Percentiles rank a stretch among this genome's conserved stretches.
Conservation (phyloP, 2,329 filamentous ascomycete species). For the Dactylellina leptospora region DNA sequence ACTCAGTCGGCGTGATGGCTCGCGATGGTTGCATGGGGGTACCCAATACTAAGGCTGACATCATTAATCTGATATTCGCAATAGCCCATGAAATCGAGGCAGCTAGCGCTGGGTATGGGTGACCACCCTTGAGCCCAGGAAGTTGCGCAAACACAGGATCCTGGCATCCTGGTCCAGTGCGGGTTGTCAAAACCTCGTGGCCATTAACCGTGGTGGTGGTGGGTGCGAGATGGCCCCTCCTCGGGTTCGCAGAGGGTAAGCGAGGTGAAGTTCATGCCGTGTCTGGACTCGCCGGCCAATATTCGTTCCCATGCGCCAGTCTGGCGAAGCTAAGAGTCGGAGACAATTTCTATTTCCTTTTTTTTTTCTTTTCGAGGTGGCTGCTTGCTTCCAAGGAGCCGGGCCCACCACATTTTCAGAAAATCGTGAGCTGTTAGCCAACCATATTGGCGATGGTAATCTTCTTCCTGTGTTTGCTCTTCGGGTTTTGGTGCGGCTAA, state of each 20-base stretch:
- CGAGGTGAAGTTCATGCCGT: conserved; percentile 44
- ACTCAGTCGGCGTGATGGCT: conserved; percentile 35
- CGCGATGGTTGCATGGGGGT: conserved; percentile 32
- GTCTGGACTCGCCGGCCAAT: conserved; percentile 14
- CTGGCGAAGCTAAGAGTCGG: not conserved
- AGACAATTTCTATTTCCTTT: conserved; percentile 1
- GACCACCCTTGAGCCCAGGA: conserved; percentile 16
- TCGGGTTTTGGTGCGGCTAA: conserved; percentile 32
- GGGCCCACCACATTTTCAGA: conserved; percentile 17
- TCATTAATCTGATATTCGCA: conserved; percentile 50
- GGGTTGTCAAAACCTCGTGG: conserved; percentile 53
- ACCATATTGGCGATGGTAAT: conserved; percentile 6
- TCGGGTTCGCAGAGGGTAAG: conserved; percentile 24
- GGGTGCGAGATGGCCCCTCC: conserved; percentile 14
- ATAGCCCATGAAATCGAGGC: conserved; percentile 34
- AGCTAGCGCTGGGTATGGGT: conserved; percentile 34
- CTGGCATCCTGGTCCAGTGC: not conserved
- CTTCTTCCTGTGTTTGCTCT: conserved; percentile 36
- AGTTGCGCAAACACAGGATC: conserved; percentile 51
- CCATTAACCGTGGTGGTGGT: conserved; percentile 24
- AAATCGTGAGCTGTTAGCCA: conserved; percentile 9
- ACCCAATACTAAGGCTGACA: conserved; percentile 44
- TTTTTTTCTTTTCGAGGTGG: no score
- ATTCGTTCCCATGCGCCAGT: not conserved
- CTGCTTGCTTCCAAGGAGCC: conserved; percentile 29